Evolutionary conservation across 1,284 basidiomycete genomes (phyloP).

Genomic region (Earliella scabrosa): DNA sequence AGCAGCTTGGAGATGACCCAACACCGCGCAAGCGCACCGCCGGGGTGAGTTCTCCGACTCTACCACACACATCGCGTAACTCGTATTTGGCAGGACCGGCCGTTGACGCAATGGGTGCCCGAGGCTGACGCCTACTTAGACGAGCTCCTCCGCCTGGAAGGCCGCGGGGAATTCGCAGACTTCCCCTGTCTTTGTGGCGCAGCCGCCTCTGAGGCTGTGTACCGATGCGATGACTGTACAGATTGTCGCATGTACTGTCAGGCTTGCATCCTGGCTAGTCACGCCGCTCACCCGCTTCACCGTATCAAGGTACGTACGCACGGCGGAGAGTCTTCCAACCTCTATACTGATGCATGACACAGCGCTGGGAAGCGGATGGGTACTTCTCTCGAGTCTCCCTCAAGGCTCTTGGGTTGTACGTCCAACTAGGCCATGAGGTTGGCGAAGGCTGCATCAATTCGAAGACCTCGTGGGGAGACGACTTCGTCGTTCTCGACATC

Average conservation of each 20-base stretch:
- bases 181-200: neutral
- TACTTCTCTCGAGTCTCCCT: conserved; percentile 16
- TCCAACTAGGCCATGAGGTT: conserved; percentile 30
- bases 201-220: neutral
- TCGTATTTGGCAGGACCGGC: conserved; percentile 9
- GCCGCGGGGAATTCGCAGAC: neutral
- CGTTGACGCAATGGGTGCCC: conserved; percentile 7
- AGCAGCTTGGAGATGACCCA: neutral
- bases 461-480: neutral
- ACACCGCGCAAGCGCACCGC: conserved; percentile 4
- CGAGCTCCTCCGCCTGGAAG: conserved; percentile 7
- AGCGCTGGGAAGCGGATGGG: too few relatives aligned
- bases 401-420: conserved; percentile 22
- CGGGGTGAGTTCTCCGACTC: neutral
- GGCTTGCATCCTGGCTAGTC: conserved; percentile 1
- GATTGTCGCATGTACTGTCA: conserved; percentile 6
- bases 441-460: conserved; percentile 15
- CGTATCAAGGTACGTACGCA: conserved; percentile 15
- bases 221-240: conserved; percentile 17
- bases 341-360: too few relatives aligned
- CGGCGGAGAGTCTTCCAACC: too few relatives aligned
- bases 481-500: neutral
- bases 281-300: conserved; percentile 11
- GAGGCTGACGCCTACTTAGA: neutral
- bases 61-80: neutral